Evolutionary conservation across 352 stramenopile genomes (phyloP), one percentile per base, ranked within the genome.

Genomic region (Globisporangium splendens): DNA sequence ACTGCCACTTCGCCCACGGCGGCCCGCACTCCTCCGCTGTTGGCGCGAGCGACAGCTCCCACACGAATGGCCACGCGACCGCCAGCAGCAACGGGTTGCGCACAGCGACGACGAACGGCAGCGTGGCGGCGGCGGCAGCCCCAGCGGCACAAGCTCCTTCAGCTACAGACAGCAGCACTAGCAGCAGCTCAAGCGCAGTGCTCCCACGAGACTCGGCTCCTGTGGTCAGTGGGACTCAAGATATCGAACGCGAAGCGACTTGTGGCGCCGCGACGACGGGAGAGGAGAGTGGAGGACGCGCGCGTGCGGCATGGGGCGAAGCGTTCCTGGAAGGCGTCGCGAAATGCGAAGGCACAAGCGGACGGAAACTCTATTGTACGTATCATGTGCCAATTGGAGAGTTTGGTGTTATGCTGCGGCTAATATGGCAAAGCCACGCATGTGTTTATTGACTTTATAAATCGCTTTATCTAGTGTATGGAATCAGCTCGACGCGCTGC

Each of bases 1-100:
- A 65, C 59, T 91, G 81, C 66, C 78, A 75, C 60, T 91, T 89
- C 65, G 76, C 72, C 13, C 80, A 90, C 61, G 72, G 39, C 13
- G 39, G n/a, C 13, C 12, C 39, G 39, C 13, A 10, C 39, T 1
- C 39, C 17, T 35, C 28, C 7, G 28, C 28, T 35, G 28, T 8
- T 35, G 28, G 28, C 28, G 39, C 39, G 10, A 44, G 17, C 38
- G 38, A 13, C 38, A 43, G 24, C 28, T 35, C 28, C 28, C 28
- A 44, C 12, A 44, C 3, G 39, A 44, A 44, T 44, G 17, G 39
- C 13, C 39, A 18, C 12, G 13, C 39, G 17, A 18, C 12, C 13
- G 13, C 12, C 39, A 44, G 17, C 39, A 44, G 39, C 39, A 44
- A n/a, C 3, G 39, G 39, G 12, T 12, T 6, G 39, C 12, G 39